phyloP scores from a whole-genome alignment of 768 basidiomycete genomes.

The Pisolithus albus region DNA sequence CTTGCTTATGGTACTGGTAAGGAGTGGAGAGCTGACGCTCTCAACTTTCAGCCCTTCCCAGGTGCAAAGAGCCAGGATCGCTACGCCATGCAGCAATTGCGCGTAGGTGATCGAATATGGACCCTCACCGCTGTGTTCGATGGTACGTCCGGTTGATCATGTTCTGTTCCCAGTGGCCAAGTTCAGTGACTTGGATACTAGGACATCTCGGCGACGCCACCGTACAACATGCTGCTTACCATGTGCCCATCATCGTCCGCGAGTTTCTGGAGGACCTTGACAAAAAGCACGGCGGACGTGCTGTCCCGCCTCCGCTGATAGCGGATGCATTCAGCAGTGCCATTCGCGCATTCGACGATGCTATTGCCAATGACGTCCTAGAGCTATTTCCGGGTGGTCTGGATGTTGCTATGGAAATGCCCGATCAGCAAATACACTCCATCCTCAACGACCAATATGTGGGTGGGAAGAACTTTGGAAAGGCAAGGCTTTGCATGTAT shows the following conservation, averaged over 20 bases:
- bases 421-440: constrained; percentile 48
- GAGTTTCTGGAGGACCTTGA: constrained; percentile 45
- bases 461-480: constrained; percentile 55
- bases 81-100: constrained; percentile 51
- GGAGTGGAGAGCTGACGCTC: constrained; percentile 44
- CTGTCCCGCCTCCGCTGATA: constrained; percentile 42
- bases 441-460: constrained; percentile 59
- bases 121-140: constrained; percentile 67
- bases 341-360: constrained; percentile 57
- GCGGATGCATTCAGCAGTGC: constrained; percentile 51
- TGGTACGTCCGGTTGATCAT: constrained; percentile 33
- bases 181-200: constrained; percentile 18
- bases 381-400: constrained; percentile 54
- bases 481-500: constrained; percentile 67
- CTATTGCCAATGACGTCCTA: constrained; percentile 60
- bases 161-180: constrained; percentile 4
- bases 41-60: constrained; percentile 63
- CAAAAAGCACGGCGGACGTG: constrained; percentile 32
- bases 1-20: constrained; percentile 30
- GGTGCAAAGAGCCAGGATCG: constrained; percentile 54
- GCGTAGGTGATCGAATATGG: constrained; percentile 52
- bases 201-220: constrained; percentile 67
- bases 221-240: constrained; percentile 60
- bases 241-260: constrained; percentile 60
- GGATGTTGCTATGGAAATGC: constrained; percentile 41